Percentiles rank a stretch among this genome's conserved stretches.
These are phyloP conservation scores for Acmispon strigosus DNA, from an alignment of 306 rosid genomes.

Conservation along the genomic window DNA sequence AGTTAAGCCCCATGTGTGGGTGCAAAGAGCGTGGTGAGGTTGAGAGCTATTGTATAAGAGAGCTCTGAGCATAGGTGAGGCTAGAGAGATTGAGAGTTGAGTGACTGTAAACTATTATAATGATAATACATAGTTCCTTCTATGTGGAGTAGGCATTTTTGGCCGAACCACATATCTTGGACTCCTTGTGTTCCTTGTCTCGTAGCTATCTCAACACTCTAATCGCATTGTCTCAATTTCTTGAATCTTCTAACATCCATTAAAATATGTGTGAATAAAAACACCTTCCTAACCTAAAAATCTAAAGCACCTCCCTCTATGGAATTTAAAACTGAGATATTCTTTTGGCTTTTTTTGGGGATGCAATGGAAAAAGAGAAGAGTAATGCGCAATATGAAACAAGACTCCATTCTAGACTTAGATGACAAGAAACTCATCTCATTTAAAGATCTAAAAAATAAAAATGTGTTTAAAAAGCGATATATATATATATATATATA, in stretches of 20 bases:
- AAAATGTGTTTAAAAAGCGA: background rate
- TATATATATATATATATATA: background rate
- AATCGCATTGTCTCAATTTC: background rate
- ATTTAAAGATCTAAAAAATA: background rate
- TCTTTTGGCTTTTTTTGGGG: background rate
- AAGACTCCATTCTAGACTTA: background rate
- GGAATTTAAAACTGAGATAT: background rate
- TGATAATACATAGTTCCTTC: no score
- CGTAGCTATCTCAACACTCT: no score
- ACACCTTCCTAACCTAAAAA: no score
- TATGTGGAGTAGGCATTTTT: no score
- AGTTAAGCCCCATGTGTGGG: no score
- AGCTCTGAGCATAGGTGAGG: no score
- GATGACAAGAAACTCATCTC: slow-evolving; percentile 1
- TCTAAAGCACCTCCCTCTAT: background rate
- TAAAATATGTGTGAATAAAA: background rate
- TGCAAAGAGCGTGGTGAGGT: no score
- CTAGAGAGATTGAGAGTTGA: no score
- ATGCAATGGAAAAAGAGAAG: slow-evolving; percentile 1
- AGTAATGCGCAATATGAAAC: background rate
- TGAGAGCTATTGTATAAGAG: no score
- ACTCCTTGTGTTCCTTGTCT: no score
- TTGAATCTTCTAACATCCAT: background rate
- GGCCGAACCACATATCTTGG: no score
- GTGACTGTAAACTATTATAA: no score